Conservation (phyloP, 106 monocot genomes). For the Posidonia australis region DNA sequence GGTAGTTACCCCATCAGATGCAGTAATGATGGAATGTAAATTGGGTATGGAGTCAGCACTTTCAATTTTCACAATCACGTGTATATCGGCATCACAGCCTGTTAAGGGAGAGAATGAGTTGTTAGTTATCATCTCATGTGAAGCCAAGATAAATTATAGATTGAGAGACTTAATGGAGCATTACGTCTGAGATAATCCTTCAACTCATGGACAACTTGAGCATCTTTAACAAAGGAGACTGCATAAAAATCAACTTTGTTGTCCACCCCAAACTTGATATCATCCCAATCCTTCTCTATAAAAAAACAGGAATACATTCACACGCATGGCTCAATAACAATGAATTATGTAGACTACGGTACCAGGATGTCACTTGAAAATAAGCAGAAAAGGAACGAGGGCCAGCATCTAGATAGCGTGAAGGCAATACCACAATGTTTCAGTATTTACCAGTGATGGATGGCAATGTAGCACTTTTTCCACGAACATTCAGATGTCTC, state of each 20-base stretch:
- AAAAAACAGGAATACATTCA: constrained; percentile 10
- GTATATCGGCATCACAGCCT: constrained; percentile 85
- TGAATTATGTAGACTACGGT: too few relatives aligned
- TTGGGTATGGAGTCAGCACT: constrained; percentile 98
- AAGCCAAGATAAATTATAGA: background rate
- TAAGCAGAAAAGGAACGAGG: too few relatives aligned
- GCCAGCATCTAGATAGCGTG: too few relatives aligned
- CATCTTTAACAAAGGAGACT: constrained; percentile 99
- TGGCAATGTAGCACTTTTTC: constrained; percentile 95
- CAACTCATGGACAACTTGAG: constrained; percentile 90
- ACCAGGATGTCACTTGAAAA: too few relatives aligned
- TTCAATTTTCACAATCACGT: constrained; percentile 98
- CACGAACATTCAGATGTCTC: constrained; percentile 92
- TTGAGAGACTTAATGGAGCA: background rate
- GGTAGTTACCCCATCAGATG: constrained; percentile 89
- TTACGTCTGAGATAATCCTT: constrained; percentile 88
- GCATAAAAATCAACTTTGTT: constrained; percentile 96
- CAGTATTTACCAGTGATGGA: constrained; percentile 74
- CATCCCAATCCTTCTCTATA: constrained; percentile 99
- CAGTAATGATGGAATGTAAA: constrained; percentile 87
- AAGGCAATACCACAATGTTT: background rate
- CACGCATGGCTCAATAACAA: background rate
- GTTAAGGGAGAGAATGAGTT: constrained; percentile 8
- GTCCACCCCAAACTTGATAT: constrained; percentile 98
- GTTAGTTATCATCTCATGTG: background rate